Conservation (phyloP, 352 stramenopile genomes). For the Pythium aristosporum region DNA sequence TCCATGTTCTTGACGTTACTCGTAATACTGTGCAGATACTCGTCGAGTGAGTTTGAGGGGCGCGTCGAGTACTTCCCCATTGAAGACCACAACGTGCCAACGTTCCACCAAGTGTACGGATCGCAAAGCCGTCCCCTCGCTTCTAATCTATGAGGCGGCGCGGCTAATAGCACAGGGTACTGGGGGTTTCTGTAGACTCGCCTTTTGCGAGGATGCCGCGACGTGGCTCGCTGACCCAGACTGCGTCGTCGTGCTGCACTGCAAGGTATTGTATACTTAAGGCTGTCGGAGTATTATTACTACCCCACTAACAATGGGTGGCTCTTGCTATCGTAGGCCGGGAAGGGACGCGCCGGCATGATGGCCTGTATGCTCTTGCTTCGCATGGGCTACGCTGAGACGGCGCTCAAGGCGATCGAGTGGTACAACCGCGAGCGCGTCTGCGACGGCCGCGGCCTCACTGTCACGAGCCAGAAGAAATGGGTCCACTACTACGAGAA, state of each 20-base stretch:
- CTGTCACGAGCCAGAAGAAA: constrained; percentile 66
- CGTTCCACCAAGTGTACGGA: constrained; percentile 60
- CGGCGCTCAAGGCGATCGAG: constrained; percentile 51
- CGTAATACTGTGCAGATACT: constrained; percentile 37
- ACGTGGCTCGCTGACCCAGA: constrained; percentile 50
- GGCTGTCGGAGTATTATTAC: neutral
- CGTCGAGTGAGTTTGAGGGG: constrained; percentile 43
- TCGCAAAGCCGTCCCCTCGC: neutral
- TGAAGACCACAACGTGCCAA: constrained; percentile 75
- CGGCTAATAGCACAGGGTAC: neutral
- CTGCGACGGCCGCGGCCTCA: constrained; percentile 52
- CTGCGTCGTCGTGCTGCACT: constrained; percentile 63
- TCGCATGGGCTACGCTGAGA: constrained; percentile 52
- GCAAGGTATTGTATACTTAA: constrained; percentile 37
- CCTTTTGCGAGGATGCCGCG: constrained; percentile 72
- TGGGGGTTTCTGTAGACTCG: constrained; percentile 31
- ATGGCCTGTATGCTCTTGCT: constrained; percentile 78
- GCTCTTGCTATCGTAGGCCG: constrained; percentile 24
- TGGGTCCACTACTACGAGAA: constrained; percentile 71
- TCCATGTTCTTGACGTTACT: neutral
- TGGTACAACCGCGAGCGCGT: constrained; percentile 70
- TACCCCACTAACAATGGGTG: neutral
- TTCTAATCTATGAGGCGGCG: neutral
- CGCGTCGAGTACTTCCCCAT: constrained; percentile 57
- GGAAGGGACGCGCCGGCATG: constrained; percentile 74